Conservation (phyloP, 306 rosid species). For the Crataegus laevigata region DNA sequence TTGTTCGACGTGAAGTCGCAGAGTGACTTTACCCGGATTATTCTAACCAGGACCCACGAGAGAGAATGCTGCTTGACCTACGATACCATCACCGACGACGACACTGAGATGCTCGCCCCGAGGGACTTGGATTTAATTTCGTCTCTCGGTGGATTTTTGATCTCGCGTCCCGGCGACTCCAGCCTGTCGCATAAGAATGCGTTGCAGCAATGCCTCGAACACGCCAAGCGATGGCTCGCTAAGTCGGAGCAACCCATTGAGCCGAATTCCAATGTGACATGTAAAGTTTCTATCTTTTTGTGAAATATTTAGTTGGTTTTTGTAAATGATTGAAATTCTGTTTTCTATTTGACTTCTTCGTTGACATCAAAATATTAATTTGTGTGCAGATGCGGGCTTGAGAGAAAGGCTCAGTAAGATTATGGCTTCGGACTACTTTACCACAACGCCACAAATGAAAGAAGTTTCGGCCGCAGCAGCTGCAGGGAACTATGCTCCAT, state of each 20-base stretch:
- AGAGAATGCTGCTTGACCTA: constrained; percentile 91
- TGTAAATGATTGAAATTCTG: background rate
- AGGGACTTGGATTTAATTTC: constrained; percentile 80
- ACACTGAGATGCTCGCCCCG: constrained; percentile 87
- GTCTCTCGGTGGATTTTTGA: constrained; percentile 47
- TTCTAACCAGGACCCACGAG: constrained; percentile 84
- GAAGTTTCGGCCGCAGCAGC: constrained; percentile 83
- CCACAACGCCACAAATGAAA: constrained; percentile 84
- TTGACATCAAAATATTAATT: background rate
- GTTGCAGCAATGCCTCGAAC: constrained; percentile 67
- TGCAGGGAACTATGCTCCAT: constrained; percentile 62
- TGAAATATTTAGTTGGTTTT: background rate
- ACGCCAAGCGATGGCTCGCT: constrained; percentile 80
- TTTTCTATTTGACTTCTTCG: background rate
- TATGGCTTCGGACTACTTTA: constrained; percentile 82
- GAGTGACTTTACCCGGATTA: constrained; percentile 74
- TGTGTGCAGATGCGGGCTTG: constrained; percentile 57
- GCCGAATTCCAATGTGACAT: constrained; percentile 53
- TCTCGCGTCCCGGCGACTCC: constrained; percentile 74
- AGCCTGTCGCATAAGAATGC: constrained; percentile 84
- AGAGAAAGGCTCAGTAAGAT: constrained; percentile 81
- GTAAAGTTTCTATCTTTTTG: constrained; percentile 24
- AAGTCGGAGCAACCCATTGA: constrained; percentile 63
- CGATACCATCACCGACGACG: constrained; percentile 91
- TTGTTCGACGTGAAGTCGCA: constrained; percentile 84